These are phyloP conservation scores for Scleroderma bovista DNA, from an alignment of 768 basidiomycete species.

Conservation along the genomic window DNA sequence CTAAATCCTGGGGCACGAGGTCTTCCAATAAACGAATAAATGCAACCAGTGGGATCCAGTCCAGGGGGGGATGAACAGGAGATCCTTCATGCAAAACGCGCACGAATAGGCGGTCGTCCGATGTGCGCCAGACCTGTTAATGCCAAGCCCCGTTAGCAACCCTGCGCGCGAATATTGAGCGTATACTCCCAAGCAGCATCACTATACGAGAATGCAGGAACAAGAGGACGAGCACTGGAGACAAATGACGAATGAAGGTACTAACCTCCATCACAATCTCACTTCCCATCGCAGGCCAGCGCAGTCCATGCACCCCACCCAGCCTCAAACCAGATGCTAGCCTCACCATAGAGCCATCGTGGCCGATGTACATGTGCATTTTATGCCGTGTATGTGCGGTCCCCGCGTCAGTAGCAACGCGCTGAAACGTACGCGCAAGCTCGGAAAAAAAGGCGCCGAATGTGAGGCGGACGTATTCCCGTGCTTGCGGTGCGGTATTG, in stretches of 20 bases:
- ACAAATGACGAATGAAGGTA: background rate
- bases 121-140: conserved; percentile 37
- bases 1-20: conserved; percentile 32
- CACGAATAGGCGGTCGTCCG: conserved; percentile 26
- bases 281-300: conserved; percentile 45
- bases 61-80: conserved; percentile 27
- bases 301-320: conserved; percentile 26
- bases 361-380: conserved; percentile 40
- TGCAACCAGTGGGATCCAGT: conserved; percentile 31
- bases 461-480: conserved; percentile 38
- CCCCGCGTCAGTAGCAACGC: conserved; percentile 11
- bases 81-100: conserved; percentile 42
- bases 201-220: no score
- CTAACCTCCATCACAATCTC: conserved; percentile 44
- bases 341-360: conserved; percentile 43
- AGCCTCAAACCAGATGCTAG: conserved; percentile 38
- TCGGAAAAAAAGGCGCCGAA: conserved; percentile 46
- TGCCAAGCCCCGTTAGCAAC: no score
- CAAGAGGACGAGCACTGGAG: background rate
- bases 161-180: no score
- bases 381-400: conserved; percentile 25
- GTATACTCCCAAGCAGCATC: no score
- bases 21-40: conserved; percentile 31
- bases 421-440: conserved; percentile 35
- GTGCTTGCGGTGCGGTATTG: conserved; percentile 41